phyloP scores from a whole-genome alignment of 1,284 basidiomycete genomes.

The Apiotrichum porosum region DNA sequence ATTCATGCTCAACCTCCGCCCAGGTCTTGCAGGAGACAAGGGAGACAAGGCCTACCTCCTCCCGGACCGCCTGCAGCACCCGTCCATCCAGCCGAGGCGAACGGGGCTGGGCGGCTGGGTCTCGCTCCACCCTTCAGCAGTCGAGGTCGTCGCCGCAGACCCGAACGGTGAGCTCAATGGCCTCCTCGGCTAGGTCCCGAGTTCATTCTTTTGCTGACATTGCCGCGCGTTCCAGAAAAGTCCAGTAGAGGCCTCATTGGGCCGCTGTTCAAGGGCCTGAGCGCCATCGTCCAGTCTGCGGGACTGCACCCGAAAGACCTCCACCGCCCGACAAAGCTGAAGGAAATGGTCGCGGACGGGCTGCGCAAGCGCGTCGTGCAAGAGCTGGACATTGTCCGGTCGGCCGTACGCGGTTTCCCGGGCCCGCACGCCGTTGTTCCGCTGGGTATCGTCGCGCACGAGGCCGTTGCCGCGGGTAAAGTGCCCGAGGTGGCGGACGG shows the following conservation, averaged over 20 bases:
- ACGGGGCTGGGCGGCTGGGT: slow-evolving; percentile 13
- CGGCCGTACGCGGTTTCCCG: background rate
- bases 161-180: too few relatives aligned
- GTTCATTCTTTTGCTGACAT: too few relatives aligned
- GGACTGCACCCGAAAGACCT: background rate
- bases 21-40: background rate
- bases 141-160: too few relatives aligned
- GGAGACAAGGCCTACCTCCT: slow-evolving; percentile 1
- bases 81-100: slow-evolving; percentile 1
- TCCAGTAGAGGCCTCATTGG: too few relatives aligned
- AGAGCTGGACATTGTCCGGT: slow-evolving; percentile 17
- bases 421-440: background rate
- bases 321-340: slow-evolving; percentile 2
- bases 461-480: background rate
- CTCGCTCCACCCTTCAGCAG: slow-evolving; percentile 8
- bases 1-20: slow-evolving; percentile 18
- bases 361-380: slow-evolving; percentile 15
- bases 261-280: background rate
- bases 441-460: background rate
- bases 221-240: too few relatives aligned
- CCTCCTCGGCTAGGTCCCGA: too few relatives aligned
- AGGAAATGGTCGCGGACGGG: slow-evolving; percentile 9
- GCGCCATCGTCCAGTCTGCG: too few relatives aligned
- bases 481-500: background rate
- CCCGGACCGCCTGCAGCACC: slow-evolving; percentile 16